Percentiles rank a stretch among this genome's conserved stretches.
Evolutionary conservation across 345 rosid species (phyloP).

Genomic region (Cardamine chenopodiifolia): DNA sequence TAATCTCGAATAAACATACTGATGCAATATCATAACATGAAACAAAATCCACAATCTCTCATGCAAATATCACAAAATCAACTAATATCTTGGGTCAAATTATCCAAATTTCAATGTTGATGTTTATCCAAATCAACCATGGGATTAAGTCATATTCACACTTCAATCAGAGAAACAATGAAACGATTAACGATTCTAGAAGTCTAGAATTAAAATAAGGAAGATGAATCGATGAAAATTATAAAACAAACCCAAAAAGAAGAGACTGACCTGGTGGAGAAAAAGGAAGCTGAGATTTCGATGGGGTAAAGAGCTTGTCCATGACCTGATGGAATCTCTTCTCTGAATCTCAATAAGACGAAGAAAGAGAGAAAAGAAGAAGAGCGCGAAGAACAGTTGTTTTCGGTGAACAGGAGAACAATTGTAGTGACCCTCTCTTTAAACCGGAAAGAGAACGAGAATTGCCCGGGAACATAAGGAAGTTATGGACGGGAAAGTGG

Average conservation of each 20-base stretch:
- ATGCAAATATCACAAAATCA: constrained; percentile 4
- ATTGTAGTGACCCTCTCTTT: too few species aligned
- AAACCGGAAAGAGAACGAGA: too few species aligned
- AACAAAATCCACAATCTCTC: not conserved
- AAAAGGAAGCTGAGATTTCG: constrained; percentile 48
- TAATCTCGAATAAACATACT: not conserved
- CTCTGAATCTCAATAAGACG: constrained; percentile 80
- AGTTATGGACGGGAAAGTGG: too few species aligned
- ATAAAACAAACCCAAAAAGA: not conserved
- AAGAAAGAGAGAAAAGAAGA: too few species aligned
- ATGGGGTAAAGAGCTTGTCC: constrained; percentile 74
- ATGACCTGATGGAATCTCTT: constrained; percentile 82
- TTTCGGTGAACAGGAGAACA: too few species aligned
- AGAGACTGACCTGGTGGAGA: constrained; percentile 54
- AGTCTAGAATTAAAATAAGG: too few species aligned
- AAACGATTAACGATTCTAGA: not conserved
- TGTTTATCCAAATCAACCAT: too few species aligned
- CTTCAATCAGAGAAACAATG: not conserved
- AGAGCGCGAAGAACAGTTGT: too few species aligned
- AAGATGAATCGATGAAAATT: constrained; percentile 4
- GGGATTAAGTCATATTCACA: not conserved
- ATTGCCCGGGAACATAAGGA: too few species aligned
- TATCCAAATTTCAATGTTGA: not conserved
- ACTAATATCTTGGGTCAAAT: too few species aligned
- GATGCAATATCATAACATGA: not conserved